Evolutionary conservation across 169 alveolate genomes (phyloP).

Genomic region (Plasmodium vivax): DNA sequence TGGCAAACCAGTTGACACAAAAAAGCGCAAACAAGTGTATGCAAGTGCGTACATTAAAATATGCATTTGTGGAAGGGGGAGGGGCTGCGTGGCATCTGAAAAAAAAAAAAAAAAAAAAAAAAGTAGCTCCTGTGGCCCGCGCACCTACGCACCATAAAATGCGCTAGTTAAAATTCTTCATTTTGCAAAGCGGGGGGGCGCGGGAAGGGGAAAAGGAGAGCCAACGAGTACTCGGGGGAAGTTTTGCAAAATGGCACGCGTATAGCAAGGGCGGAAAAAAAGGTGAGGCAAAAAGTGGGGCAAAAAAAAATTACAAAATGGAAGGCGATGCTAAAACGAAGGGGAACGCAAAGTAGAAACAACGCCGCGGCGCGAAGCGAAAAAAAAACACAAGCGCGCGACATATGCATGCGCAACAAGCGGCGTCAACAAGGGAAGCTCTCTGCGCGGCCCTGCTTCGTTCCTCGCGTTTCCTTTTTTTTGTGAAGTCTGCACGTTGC

Average conservation of each 20-base stretch:
- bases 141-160: background rate
- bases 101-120: background rate
- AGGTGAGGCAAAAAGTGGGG: background rate
- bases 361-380: background rate
- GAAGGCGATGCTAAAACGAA: background rate
- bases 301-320: background rate
- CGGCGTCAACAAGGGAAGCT: background rate
- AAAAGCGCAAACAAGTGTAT: background rate
- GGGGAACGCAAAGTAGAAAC: background rate
- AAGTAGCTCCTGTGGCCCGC: background rate
- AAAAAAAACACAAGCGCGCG: background rate
- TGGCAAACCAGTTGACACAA: background rate
- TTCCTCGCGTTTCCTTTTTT: background rate
- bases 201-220: background rate
- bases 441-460: background rate
- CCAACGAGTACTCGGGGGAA: background rate
- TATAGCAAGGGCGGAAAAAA: background rate
- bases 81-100: background rate
- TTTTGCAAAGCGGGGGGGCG: background rate
- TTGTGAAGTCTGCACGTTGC: background rate
- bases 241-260: background rate
- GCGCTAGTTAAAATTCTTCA: background rate
- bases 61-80: background rate
- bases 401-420: background rate
- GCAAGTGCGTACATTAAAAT: background rate